Evolutionary conservation across 352 stramenopile genomes (phyloP), one percentile per base, ranked within the genome.

Genomic region (Bremia lactucae): DNA sequence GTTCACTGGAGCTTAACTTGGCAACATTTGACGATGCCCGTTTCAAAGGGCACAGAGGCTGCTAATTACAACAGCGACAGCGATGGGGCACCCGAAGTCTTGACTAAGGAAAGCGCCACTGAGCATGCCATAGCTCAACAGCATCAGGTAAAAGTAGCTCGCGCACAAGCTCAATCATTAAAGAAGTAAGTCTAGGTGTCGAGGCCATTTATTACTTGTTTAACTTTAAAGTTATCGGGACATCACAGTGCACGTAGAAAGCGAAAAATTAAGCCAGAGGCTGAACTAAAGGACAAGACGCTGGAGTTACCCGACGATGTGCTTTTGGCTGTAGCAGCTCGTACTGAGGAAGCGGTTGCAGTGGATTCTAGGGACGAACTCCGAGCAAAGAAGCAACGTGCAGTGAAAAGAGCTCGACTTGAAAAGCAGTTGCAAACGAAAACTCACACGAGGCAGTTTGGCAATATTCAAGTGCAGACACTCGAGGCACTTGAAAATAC

Each of bases 71-170:
- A 73, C 31, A 82, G 67, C 51, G 74, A 87, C 31, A 60, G 56
- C 35, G 76, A 87, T 44, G 77, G 87, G 50, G 74, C 77, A 19
- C 77, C 77, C 18, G 77, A 90, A 47, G 68, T 82, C 25, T 68
- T 90, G 44, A 79, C 70, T 39, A 90, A 86, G 56, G 61, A 68
- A 39, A 85, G 48, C 42, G 77, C 77, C 19, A 54, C 68, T 54
- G 43, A 83, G 48, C 55, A 80, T 52, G 72, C 54, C 38, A 53
- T 69, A 29, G 53, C 65, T 37, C 66, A 63, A 48, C 60, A 63
- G 26, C 70, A 55, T 13, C 60, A 78, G 20, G 70, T 87, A 41
- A 38, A 76, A 15, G 62, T 74, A 31, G 76, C 69, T 31, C 54
- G 54, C 28, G 52, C 45, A 20, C 65, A 68, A 35, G 62, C 69